Conservation (phyloP, 768 basidiomycete genomes). For the Gloeopeniophorella convolvens region DNA sequence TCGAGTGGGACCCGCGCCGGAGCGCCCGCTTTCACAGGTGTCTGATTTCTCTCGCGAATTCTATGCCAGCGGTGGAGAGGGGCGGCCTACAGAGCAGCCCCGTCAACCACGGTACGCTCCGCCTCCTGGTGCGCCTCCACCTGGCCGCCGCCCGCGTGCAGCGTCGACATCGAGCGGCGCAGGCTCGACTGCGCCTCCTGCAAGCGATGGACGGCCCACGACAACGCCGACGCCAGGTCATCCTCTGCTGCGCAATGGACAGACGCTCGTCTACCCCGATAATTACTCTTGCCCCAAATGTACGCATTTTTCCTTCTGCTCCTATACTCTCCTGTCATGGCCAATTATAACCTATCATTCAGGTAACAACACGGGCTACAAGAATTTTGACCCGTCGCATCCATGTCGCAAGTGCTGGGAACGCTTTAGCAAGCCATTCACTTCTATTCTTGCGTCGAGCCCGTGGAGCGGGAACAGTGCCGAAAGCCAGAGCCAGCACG, state of each 20-base stretch:
- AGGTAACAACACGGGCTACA: slow-evolving; percentile 76
- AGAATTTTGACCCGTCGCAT: slow-evolving; percentile 54
- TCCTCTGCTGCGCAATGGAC: slow-evolving; percentile 55
- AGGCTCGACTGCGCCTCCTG: slow-evolving; percentile 10
- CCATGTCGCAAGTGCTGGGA: slow-evolving; percentile 75
- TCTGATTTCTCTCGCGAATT: slow-evolving; percentile 64
- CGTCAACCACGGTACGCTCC: slow-evolving; percentile 27
- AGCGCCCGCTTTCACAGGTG: slow-evolving; percentile 13
- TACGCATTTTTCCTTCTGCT: slow-evolving; percentile 28
- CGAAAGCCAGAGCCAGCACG: neutral
- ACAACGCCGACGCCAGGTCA: slow-evolving; percentile 56
- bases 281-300: slow-evolving; percentile 63
- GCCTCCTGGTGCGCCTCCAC: slow-evolving; percentile 27
- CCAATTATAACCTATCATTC: neutral
- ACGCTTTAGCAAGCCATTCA: slow-evolving; percentile 55
- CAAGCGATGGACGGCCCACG: slow-evolving; percentile 59
- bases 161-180: slow-evolving; percentile 8
- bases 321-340: neutral
- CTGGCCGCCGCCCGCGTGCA: slow-evolving; percentile 16
- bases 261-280: slow-evolving; percentile 64
- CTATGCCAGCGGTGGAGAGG: slow-evolving; percentile 44
- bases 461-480: slow-evolving; percentile 28
- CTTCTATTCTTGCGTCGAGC: slow-evolving; percentile 53
- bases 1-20: neutral
- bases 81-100: neutral